phyloP scores from a whole-genome alignment of 192 early-diverging fungal species.

The Physocladia obscura region DNA sequence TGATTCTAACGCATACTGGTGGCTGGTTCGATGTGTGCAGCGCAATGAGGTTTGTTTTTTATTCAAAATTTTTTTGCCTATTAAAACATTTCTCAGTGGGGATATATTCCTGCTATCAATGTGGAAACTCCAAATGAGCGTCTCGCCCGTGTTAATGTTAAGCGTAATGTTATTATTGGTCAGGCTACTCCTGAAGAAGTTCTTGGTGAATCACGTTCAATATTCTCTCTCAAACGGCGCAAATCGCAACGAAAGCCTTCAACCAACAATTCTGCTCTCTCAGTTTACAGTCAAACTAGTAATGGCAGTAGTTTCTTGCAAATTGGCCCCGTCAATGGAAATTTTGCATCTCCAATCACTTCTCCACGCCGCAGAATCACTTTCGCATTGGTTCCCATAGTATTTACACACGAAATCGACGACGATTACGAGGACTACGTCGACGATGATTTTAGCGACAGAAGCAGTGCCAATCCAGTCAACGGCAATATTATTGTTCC shows the following conservation, averaged over 20 bases:
- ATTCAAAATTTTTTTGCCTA: not conserved
- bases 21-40: constrained; percentile 56
- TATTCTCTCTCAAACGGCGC: too few species aligned
- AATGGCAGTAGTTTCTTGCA: too few species aligned
- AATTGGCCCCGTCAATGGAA: not conserved
- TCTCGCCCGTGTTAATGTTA: constrained; percentile 73
- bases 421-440: not conserved
- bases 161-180: constrained; percentile 58
- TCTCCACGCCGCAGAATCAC: not conserved
- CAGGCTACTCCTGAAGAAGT: not conserved
- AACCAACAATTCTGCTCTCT: not conserved
- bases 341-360: not conserved
- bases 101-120: constrained; percentile 88
- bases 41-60: constrained; percentile 54
- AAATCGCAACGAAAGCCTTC: too few species aligned
- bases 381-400: not conserved
- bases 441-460: not conserved
- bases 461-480: too few species aligned
- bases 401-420: not conserved
- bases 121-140: constrained; percentile 82
- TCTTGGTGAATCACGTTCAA: not conserved
- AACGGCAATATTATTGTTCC: too few species aligned
- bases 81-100: constrained; percentile 50
- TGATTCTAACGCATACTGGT: constrained; percentile 84
- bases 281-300: not conserved